These are phyloP conservation scores for Lentinula lateritia DNA, from an alignment of 768 basidiomycete species.

Conservation along the genomic window DNA sequence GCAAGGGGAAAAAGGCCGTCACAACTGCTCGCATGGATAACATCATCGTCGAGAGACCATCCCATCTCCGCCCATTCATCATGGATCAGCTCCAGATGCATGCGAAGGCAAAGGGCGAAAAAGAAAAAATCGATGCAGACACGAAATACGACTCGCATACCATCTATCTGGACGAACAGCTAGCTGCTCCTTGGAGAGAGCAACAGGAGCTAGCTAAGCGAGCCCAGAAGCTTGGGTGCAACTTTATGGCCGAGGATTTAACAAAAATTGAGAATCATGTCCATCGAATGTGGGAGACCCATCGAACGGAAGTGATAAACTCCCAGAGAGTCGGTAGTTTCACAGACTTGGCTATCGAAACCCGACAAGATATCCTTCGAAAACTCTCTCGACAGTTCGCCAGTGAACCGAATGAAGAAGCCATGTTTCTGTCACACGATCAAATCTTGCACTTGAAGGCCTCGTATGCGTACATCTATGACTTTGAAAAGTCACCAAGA, in stretches of 20 bases:
- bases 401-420: slow-evolving; percentile 14
- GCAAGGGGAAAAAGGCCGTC: slow-evolving; percentile 12
- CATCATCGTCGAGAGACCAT: slow-evolving; percentile 15
- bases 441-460: slow-evolving; percentile 37
- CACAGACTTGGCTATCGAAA: slow-evolving; percentile 26
- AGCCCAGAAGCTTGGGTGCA: slow-evolving; percentile 15
- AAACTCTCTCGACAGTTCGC: slow-evolving; percentile 39
- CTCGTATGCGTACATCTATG: slow-evolving; percentile 49
- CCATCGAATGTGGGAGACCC: slow-evolving; percentile 20
- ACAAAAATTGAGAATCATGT: slow-evolving; percentile 38
- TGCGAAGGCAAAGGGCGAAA: slow-evolving; percentile 18
- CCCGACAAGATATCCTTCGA: slow-evolving; percentile 49
- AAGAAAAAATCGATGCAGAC: slow-evolving; percentile 22
- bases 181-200: slow-evolving; percentile 26
- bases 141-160: slow-evolving; percentile 15
- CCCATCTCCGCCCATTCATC: slow-evolving; percentile 26
- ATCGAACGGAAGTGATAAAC: slow-evolving; percentile 16
- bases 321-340: slow-evolving; percentile 18
- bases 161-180: slow-evolving; percentile 20
- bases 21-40: slow-evolving; percentile 15
- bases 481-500: slow-evolving; percentile 13
- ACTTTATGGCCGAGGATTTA: slow-evolving; percentile 25
- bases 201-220: slow-evolving; percentile 19
- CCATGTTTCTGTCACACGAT: slow-evolving; percentile 24
- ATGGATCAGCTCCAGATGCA: slow-evolving; percentile 35